A percentile compares a stretch with the other conserved stretches of the same genome.
These are phyloP conservation scores for Entomortierella beljakovae DNA, from an alignment of 192 early-diverging fungal genomes.

Conservation along the genomic window DNA sequence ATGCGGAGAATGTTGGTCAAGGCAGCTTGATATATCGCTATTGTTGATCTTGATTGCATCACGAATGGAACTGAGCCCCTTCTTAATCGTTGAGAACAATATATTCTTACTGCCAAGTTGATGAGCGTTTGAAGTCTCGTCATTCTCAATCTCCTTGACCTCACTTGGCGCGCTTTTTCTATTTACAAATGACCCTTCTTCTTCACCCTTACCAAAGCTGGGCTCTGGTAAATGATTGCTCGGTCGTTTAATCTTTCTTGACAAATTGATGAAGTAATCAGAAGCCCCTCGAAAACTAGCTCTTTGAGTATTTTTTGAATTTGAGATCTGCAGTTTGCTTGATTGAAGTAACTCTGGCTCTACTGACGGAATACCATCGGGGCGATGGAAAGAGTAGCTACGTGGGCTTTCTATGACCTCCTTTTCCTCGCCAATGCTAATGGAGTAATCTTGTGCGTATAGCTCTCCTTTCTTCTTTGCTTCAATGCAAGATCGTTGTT, in stretches of 20 bases:
- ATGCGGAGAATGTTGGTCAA: neutral
- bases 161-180: neutral
- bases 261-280: constrained; percentile 4
- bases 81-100: neutral
- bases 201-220: constrained; percentile 1
- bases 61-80: neutral
- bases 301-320: neutral
- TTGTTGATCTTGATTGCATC: neutral
- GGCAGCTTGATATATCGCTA: neutral
- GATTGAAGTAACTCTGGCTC: neutral
- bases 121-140: constrained; percentile 3
- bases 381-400: too few relatives aligned
- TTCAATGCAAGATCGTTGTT: too few relatives aligned
- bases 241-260: neutral
- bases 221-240: neutral
- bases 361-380: too few relatives aligned
- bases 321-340: neutral
- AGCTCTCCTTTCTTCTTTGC: too few relatives aligned
- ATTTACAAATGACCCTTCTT: neutral
- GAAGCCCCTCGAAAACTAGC: neutral
- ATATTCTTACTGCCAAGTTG: neutral
- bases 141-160: neutral
- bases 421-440: too few relatives aligned
- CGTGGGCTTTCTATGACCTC: too few relatives aligned
- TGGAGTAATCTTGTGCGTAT: too few relatives aligned